phyloP scores from a whole-genome alignment of 345 rosid species.

The Boechera retrofracta region DNA sequence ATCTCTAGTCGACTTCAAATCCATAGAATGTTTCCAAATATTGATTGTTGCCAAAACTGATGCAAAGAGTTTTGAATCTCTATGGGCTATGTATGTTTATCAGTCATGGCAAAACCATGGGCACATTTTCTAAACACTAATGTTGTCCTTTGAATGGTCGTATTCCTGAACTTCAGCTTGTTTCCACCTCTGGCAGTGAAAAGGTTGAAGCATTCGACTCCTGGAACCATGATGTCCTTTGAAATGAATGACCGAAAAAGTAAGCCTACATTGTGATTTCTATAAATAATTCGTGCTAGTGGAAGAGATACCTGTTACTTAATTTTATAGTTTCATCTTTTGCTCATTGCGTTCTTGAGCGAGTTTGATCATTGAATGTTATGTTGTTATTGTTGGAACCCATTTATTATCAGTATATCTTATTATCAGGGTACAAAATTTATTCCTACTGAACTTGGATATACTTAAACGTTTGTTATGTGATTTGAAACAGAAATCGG shows the following conservation, averaged over 20 bases:
- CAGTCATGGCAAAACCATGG: conserved; percentile 5
- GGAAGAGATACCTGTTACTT: not conserved
- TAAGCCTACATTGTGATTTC: conserved; percentile 17
- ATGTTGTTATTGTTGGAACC: not conserved
- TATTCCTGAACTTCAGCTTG: conserved; percentile 14
- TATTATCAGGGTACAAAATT: not conserved
- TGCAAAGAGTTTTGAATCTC: not conserved
- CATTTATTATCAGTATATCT: not conserved
- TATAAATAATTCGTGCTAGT: not conserved
- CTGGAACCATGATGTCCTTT: conserved; percentile 46
- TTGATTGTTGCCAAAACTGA: conserved; percentile 16
- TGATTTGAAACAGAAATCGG: conserved; percentile 69
- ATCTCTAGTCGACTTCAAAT: not conserved
- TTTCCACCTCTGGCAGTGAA: conserved; percentile 17
- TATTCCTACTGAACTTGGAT: not conserved
- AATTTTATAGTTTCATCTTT: not conserved
- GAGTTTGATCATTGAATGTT: conserved; percentile 8
- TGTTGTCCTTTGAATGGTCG: not conserved
- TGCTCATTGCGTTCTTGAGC: not conserved
- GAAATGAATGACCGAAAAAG: conserved; percentile 52
- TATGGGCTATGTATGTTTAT: not conserved
- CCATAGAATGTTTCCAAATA: conserved; percentile 2
- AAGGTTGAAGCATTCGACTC: conserved; percentile 29
- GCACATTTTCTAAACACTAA: conserved; percentile 2
- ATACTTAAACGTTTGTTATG: conserved; percentile 7